Percentiles rank a stretch among this genome's conserved stretches.
phyloP scores from a whole-genome alignment of 768 basidiomycete species.

The Leccinum ochraceum region DNA sequence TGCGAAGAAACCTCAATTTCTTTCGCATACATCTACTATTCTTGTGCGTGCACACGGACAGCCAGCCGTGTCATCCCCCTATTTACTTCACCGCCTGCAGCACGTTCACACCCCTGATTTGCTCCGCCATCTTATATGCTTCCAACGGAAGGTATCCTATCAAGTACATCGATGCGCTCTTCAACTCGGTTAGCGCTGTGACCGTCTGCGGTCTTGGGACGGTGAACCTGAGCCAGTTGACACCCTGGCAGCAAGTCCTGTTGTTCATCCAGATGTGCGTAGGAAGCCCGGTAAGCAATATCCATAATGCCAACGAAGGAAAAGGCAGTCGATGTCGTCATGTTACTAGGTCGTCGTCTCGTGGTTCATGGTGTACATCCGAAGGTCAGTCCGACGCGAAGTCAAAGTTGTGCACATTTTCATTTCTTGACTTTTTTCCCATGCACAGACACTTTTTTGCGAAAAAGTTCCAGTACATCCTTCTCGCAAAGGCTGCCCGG shows the following conservation, averaged over 20 bases:
- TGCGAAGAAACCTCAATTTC: constrained; percentile 61
- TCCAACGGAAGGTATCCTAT: constrained; percentile 74
- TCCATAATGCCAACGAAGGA: not conserved
- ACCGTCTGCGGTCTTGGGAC: constrained; percentile 77
- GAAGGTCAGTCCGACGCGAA: constrained; percentile 47
- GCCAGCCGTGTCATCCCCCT: not conserved
- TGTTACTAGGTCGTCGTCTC: constrained; percentile 66
- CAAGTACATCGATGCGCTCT: constrained; percentile 76
- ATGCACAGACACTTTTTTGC: constrained; percentile 55
- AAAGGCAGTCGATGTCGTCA: not conserved
- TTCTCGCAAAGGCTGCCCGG: constrained; percentile 43
- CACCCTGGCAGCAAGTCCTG: constrained; percentile 66
- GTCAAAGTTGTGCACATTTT: not conserved
- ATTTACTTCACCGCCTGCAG: constrained; percentile 37
- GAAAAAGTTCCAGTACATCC: constrained; percentile 60
- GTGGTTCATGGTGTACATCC: constrained; percentile 79
- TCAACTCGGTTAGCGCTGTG: constrained; percentile 75
- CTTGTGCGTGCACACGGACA: constrained; percentile 46
- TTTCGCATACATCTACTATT: constrained; percentile 62
- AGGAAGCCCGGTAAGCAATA: constrained; percentile 65
- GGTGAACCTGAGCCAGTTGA: constrained; percentile 67
- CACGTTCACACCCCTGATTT: constrained; percentile 75
- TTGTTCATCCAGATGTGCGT: constrained; percentile 79
- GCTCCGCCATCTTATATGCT: constrained; percentile 80
- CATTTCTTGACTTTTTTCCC: not conserved